Percentiles rank a stretch among this genome's conserved stretches.
Evolutionary conservation across 2,329 filamentous ascomycete genomes (phyloP).

Genomic region (Pseudocercospora fuligena): DNA sequence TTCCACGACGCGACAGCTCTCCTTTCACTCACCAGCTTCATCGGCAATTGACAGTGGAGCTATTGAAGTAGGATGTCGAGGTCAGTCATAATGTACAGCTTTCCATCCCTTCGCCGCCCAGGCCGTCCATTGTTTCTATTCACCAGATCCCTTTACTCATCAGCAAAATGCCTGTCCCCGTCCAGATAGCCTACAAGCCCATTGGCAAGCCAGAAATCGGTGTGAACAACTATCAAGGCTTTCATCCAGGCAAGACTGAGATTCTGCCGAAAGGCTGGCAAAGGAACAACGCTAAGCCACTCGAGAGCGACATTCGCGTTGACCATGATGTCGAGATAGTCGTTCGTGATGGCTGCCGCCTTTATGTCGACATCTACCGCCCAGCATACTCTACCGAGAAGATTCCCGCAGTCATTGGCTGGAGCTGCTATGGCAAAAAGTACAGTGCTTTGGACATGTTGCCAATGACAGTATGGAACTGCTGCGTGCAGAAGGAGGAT

Average conservation of each 20-base stretch:
- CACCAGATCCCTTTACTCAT: not conserved
- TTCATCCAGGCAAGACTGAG: conserved; percentile 47
- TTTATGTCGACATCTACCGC: conserved; percentile 54
- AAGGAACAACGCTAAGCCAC: conserved; percentile 42
- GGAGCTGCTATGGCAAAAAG: conserved; percentile 54
- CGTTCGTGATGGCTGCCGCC: conserved; percentile 48
- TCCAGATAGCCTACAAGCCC: conserved; percentile 33
- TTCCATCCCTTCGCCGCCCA: too few species aligned
- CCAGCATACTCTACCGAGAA: conserved; percentile 42
- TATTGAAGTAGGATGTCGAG: not conserved
- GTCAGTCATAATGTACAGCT: not conserved
- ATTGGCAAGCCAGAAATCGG: conserved; percentile 45
- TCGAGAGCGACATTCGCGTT: conserved; percentile 48
- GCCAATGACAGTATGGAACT: conserved; percentile 46
- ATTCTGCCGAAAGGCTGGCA: conserved; percentile 47
- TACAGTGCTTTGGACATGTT: conserved; percentile 47
- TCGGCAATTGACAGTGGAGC: not conserved
- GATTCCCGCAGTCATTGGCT: conserved; percentile 52
- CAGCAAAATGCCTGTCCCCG: conserved; percentile 17
- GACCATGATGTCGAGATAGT: conserved; percentile 53
- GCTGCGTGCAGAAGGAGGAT: conserved; percentile 41
- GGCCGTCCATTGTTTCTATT: too few species aligned
- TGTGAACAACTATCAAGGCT: conserved; percentile 49
- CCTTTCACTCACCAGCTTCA: not conserved
- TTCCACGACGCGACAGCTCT: not conserved